These are phyloP conservation scores for Penicillium coprophilum DNA, from an alignment of 495 filamentous ascomycete species.

Conservation along the genomic window DNA sequence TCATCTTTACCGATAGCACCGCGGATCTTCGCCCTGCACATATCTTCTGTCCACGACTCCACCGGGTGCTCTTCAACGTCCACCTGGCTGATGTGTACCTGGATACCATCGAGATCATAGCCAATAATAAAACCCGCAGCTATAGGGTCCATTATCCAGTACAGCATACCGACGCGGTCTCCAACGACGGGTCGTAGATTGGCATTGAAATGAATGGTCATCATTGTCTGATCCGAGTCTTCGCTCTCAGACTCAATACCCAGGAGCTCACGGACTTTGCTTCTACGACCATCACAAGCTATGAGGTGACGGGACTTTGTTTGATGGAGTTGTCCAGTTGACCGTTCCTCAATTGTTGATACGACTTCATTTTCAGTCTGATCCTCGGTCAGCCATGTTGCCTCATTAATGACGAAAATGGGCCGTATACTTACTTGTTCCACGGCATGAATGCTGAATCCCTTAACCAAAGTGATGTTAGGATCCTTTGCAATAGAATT, in stretches of 20 bases:
- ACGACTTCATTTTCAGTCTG: slow-evolving; percentile 22
- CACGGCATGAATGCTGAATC: slow-evolving; percentile 19
- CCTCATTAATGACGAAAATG: neutral
- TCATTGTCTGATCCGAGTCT: slow-evolving; percentile 44
- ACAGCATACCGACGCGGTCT: slow-evolving; percentile 43
- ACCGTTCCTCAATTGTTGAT: slow-evolving; percentile 23
- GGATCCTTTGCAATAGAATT: slow-evolving; percentile 10
- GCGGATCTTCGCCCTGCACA: slow-evolving; percentile 33
- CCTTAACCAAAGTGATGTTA: slow-evolving; percentile 10
- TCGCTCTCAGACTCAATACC: slow-evolving; percentile 40
- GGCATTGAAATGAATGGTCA: slow-evolving; percentile 48
- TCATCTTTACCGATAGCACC: slow-evolving; percentile 34
- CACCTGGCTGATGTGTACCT: slow-evolving; percentile 44
- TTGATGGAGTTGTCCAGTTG: slow-evolving; percentile 14
- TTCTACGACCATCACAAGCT: slow-evolving; percentile 42
- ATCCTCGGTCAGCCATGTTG: neutral
- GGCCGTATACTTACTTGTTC: slow-evolving; percentile 15
- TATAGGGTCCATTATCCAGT: slow-evolving; percentile 46
- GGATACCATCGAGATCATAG: slow-evolving; percentile 39
- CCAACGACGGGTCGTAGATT: slow-evolving; percentile 35
- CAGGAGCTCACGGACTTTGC: slow-evolving; percentile 32
- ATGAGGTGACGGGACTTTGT: slow-evolving; percentile 30
- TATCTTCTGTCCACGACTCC: slow-evolving; percentile 35
- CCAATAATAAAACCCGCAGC: slow-evolving; percentile 42
- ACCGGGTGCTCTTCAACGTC: slow-evolving; percentile 37